phyloP scores from a whole-genome alignment of 306 rosid genomes.

The Gynostemma pentaphyllum region DNA sequence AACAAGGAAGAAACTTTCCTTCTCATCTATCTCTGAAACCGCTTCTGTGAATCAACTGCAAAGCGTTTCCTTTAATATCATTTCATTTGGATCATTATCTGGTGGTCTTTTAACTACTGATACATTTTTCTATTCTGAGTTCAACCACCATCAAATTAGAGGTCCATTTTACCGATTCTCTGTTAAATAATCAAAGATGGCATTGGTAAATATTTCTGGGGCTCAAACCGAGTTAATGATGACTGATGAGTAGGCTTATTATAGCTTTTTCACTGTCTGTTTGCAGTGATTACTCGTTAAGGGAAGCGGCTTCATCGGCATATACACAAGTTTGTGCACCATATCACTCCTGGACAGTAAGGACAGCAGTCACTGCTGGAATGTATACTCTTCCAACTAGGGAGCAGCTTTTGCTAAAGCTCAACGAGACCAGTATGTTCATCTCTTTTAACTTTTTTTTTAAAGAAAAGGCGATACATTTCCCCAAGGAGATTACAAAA shows the following conservation, averaged over 20 bases:
- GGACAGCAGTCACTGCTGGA: conserved; percentile 93
- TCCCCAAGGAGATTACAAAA: too few relatives aligned
- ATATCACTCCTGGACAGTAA: conserved; percentile 71
- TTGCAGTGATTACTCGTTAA: conserved; percentile 46
- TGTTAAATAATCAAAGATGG: neutral
- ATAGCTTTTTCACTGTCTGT: neutral
- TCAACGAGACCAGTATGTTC: conserved; percentile 62
- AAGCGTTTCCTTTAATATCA: too few relatives aligned
- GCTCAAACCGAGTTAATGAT: neutral
- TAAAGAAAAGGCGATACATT: too few relatives aligned
- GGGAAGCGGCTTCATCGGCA: conserved; percentile 71
- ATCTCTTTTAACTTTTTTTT: neutral
- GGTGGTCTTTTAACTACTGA: neutral
- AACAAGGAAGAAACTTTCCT: neutral
- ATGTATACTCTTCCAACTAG: conserved; percentile 90
- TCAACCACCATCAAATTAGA: too few relatives aligned
- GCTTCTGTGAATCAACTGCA: neutral
- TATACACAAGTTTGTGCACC: conserved; percentile 83
- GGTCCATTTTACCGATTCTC: too few relatives aligned
- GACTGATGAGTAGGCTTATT: neutral
- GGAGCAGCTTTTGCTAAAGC: conserved; percentile 64
- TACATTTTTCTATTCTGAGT: too few relatives aligned
- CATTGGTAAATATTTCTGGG: too few relatives aligned
- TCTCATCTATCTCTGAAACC: neutral
- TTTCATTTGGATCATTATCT: neutral